A percentile compares a stretch with the other conserved stretches of the same genome.
These are phyloP conservation scores for Alternaria triticimaculans DNA, from an alignment of 2,329 filamentous ascomycete genomes.

Conservation along the genomic window DNA sequence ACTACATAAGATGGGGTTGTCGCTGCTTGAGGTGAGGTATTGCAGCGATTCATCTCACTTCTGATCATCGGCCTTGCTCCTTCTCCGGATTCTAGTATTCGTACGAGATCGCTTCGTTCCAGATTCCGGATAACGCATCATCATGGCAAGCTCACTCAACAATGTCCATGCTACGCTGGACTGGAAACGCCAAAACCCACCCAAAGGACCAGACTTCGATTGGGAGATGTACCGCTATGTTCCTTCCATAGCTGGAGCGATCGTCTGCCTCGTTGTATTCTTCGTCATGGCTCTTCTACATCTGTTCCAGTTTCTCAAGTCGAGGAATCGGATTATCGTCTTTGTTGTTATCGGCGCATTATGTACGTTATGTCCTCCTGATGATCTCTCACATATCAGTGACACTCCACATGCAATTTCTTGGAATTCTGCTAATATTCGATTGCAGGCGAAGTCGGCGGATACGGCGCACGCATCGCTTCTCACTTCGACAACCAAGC, in stretches of 20 bases:
- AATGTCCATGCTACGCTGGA: neutral
- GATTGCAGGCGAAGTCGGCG: slow-evolving; percentile 48
- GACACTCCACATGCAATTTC: too few species aligned
- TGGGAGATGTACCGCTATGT: slow-evolving; percentile 46
- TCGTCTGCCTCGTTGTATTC: slow-evolving; percentile 34
- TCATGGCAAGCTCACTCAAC: neutral
- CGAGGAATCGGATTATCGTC: slow-evolving; percentile 27
- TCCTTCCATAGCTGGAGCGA: slow-evolving; percentile 34
- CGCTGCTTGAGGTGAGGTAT: neutral
- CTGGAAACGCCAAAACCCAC: slow-evolving; percentile 31
- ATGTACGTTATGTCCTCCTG: slow-evolving; percentile 20
- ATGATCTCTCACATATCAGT: neutral
- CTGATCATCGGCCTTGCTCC: too few species aligned
- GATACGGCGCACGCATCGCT: slow-evolving; percentile 50
- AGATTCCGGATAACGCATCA: too few species aligned
- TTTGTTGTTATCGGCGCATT: slow-evolving; percentile 37
- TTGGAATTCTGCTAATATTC: neutral
- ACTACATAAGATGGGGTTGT: neutral
- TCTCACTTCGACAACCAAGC: slow-evolving; percentile 46
- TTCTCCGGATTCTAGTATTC: too few species aligned
- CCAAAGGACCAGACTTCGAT: slow-evolving; percentile 28
- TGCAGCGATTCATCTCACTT: neutral
- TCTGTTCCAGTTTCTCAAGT: slow-evolving; percentile 24
- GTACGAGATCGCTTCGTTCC: neutral
- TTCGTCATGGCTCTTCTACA: slow-evolving; percentile 30